Evolutionary conservation across 192 early-diverging fungal genomes (phyloP).

Genomic region (Umbelopsis vinacea): DNA sequence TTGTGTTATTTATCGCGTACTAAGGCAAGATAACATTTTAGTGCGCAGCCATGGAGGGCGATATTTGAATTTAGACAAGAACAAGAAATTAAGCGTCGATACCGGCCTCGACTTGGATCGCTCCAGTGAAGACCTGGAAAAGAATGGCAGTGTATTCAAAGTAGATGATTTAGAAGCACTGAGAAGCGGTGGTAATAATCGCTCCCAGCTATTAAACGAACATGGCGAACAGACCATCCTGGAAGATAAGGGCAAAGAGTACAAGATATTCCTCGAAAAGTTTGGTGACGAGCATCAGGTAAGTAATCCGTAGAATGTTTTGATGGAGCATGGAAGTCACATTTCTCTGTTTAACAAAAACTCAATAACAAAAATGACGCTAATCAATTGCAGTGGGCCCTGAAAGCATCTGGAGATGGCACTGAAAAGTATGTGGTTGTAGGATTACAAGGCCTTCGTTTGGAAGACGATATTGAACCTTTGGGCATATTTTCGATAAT

Average conservation of each 20-base stretch:
- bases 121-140: neutral
- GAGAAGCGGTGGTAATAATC: neutral
- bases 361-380: neutral
- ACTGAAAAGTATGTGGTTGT: neutral
- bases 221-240: neutral
- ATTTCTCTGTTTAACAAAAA: neutral
- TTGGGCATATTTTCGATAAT: constrained; percentile 6
- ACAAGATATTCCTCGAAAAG: neutral
- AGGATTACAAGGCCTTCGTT: neutral
- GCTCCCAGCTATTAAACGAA: neutral
- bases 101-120: constrained; percentile 6
- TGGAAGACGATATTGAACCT: neutral
- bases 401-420: neutral
- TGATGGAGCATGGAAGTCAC: neutral
- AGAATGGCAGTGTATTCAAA: neutral
- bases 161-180: neutral
- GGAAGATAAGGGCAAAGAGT: neutral
- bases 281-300: constrained; percentile 18
- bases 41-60: constrained; percentile 17
- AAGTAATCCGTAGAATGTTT: neutral
- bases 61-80: constrained; percentile 16
- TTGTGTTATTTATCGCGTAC: neutral
- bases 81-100: neutral
- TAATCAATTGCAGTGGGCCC: neutral
- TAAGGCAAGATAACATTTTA: neutral